Evolutionary conservation across 306 rosid genomes (phyloP).

Genomic region (Begonia masoniana): DNA sequence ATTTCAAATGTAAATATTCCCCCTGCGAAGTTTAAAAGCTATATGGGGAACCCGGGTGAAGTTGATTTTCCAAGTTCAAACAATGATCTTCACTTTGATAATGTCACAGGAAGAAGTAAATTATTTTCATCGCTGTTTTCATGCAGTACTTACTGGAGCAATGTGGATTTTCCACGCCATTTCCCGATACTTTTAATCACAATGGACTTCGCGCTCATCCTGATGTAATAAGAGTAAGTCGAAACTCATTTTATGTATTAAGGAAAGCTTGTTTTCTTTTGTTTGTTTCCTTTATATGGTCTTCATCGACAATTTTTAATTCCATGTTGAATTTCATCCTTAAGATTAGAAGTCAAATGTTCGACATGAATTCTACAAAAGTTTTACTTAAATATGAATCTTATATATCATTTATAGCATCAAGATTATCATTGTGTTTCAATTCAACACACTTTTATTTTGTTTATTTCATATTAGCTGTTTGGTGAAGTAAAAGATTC

Average conservation of each 20-base stretch:
- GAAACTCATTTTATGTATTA: background rate
- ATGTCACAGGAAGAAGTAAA: conserved; percentile 5
- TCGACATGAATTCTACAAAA: too few species aligned
- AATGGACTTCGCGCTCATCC: conserved; percentile 9
- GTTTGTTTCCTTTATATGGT: too few species aligned
- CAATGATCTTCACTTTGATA: conserved; percentile 12
- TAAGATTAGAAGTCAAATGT: too few species aligned
- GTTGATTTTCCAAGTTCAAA: conserved; percentile 3
- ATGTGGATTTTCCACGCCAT: conserved; percentile 7
- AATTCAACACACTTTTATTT: background rate
- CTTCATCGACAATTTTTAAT: too few species aligned
- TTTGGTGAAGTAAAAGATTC: background rate
- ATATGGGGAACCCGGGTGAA: conserved; percentile 26
- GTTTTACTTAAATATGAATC: too few species aligned
- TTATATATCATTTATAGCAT: too few species aligned
- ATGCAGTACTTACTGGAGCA: conserved; percentile 12
- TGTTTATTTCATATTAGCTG: background rate
- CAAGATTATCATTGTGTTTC: too few species aligned
- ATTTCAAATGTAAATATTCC: background rate
- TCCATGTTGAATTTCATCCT: too few species aligned
- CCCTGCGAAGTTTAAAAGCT: conserved; percentile 16
- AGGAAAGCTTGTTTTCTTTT: too few species aligned
- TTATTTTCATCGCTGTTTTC: conserved; percentile 9
- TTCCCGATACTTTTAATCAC: conserved; percentile 7
- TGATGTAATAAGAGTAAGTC: background rate